These are phyloP conservation scores for Ogataea henricii DNA, from an alignment of 805 yeast species.

Conservation along the genomic window DNA sequence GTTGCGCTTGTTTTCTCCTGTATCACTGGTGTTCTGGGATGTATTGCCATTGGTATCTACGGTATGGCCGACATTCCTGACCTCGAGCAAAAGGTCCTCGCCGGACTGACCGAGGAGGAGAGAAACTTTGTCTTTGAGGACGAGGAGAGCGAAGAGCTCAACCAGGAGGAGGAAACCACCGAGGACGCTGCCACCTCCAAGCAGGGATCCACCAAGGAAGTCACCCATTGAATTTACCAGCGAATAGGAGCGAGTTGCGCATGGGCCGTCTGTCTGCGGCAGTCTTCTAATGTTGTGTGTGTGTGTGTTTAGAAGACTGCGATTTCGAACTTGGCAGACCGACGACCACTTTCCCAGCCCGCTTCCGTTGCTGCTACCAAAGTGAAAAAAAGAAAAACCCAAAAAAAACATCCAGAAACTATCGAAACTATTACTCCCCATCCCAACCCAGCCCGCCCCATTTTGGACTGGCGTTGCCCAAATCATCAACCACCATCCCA, in stretches of 20 bases:
- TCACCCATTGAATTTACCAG: slow-evolving; percentile 3
- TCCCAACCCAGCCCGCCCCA: not conserved
- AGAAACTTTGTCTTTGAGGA: slow-evolving; percentile 38
- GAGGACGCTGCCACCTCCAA: slow-evolving; percentile 8
- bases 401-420: not conserved
- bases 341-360: not conserved
- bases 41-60: slow-evolving; percentile 72
- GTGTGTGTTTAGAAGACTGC: slow-evolving; percentile 14
- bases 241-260: no score
- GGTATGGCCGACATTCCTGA: slow-evolving; percentile 83
- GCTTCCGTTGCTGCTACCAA: not conserved
- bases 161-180: slow-evolving; percentile 2
- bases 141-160: slow-evolving; percentile 16
- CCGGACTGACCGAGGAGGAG: slow-evolving; percentile 53
- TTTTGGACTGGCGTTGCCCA: not conserved
- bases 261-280: not conserved
- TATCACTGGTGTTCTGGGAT: slow-evolving; percentile 82
- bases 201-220: slow-evolving; percentile 18
- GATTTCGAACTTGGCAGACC: not conserved
- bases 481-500: not conserved
- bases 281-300: slow-evolving; percentile 9
- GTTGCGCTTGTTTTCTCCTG: slow-evolving; percentile 92
- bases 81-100: slow-evolving; percentile 62
- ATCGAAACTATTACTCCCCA: not conserved
- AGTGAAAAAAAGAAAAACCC: not conserved